Conservation (phyloP, 345 rosid genomes). For the Moricandia arvensis region DNA sequence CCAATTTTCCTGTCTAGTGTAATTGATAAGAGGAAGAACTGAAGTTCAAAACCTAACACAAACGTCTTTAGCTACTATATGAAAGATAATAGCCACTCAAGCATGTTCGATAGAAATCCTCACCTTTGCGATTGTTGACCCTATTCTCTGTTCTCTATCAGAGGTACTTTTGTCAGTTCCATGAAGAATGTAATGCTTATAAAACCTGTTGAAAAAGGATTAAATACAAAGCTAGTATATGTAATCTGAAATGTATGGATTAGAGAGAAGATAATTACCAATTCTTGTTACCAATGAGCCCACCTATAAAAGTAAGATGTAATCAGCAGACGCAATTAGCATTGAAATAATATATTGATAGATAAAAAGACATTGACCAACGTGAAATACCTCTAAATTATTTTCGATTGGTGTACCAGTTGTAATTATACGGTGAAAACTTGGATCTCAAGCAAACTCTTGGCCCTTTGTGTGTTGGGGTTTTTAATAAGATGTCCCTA, state of each 20-base stretch:
- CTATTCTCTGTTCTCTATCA: constrained; percentile 83
- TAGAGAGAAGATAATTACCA: constrained; percentile 47
- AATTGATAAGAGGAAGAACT: background rate
- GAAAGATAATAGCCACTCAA: constrained; percentile 5
- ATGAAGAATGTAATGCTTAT: constrained; percentile 69
- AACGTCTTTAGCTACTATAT: constrained; percentile 2
- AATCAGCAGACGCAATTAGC: background rate
- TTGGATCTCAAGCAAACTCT: constrained; percentile 94
- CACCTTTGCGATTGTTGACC: constrained; percentile 95
- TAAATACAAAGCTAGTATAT: constrained; percentile 28
- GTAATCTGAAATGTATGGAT: constrained; percentile 11
- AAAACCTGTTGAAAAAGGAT: constrained; percentile 57
- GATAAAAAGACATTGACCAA: background rate
- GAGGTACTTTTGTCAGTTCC: constrained; percentile 93
- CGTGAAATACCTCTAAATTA: constrained; percentile 75
- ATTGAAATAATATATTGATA: background rate
- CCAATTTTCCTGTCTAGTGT: too few relatives aligned
- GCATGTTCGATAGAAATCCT: constrained; percentile 19
- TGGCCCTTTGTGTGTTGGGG: constrained; percentile 96
- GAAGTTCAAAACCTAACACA: constrained; percentile 3
- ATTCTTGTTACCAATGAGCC: constrained; percentile 74
- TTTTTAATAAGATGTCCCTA: constrained; percentile 98
- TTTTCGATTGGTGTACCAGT: constrained; percentile 98
- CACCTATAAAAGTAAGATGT: constrained; percentile 49
- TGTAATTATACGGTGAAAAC: constrained; percentile 80